These are phyloP conservation scores for Alternaria triticina DNA, from an alignment of 2,329 filamentous ascomycete genomes.

Conservation along the genomic window DNA sequence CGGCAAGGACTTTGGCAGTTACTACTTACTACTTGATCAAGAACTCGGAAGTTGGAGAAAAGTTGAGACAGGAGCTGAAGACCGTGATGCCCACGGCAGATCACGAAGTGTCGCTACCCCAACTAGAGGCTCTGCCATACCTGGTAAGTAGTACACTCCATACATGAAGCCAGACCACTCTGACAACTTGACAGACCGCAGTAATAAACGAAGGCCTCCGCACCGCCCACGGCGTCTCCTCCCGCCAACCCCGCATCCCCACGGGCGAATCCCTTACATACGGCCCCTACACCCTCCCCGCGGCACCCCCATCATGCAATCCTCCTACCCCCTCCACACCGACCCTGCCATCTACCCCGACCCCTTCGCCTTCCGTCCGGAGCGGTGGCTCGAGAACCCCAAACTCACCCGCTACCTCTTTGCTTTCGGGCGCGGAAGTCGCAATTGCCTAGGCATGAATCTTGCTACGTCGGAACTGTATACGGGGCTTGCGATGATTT, in stretches of 20 bases:
- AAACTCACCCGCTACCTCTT: constrained; percentile 7
- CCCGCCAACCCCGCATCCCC: constrained; percentile 30
- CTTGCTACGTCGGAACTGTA: constrained; percentile 18
- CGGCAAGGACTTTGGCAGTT: constrained; percentile 20
- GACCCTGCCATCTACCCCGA: constrained; percentile 28
- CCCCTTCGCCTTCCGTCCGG: constrained; percentile 28
- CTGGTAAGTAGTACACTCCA: background rate
- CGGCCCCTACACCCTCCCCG: constrained; percentile 16
- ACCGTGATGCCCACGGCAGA: background rate
- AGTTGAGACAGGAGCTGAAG: background rate
- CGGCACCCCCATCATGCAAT: constrained; percentile 40
- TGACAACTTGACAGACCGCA: background rate
- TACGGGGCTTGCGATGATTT: constrained; percentile 10
- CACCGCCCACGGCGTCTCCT: constrained; percentile 32
- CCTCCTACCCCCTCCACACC: constrained; percentile 37
- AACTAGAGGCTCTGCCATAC: background rate
- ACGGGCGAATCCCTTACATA: constrained; percentile 25
- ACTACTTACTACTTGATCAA: background rate
- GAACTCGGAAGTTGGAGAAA: background rate
- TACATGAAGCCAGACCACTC: background rate
- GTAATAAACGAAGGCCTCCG: constrained; percentile 17
- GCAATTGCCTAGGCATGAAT: constrained; percentile 21
- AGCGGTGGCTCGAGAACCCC: constrained; percentile 37
- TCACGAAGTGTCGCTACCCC: background rate
- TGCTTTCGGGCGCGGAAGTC: constrained; percentile 15